phyloP scores from a whole-genome alignment of 768 basidiomycete species.

The Hypholoma fasciculare region DNA sequence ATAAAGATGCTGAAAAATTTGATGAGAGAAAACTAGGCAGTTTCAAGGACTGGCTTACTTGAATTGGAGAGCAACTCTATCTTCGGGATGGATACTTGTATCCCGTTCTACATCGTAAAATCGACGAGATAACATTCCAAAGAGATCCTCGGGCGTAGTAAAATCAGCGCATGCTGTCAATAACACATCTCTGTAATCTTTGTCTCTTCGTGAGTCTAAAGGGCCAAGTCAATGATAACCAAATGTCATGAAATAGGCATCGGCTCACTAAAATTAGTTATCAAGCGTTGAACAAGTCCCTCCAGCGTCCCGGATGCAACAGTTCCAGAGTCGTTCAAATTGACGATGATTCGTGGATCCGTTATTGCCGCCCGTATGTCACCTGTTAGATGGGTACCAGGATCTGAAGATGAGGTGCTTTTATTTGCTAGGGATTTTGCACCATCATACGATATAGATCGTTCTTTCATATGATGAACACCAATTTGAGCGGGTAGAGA shows the following conservation, averaged over 20 bases:
- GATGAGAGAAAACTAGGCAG: background rate
- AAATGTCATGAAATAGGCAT: background rate
- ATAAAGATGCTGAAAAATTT: constrained; percentile 29
- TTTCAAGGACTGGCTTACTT: constrained; percentile 27
- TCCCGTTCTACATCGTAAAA: constrained; percentile 34
- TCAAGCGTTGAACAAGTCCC: constrained; percentile 40
- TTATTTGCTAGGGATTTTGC: constrained; percentile 7
- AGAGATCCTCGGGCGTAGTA: constrained; percentile 39
- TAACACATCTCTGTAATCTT: constrained; percentile 39
- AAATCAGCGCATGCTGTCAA: constrained; percentile 44
- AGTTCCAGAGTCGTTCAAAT: constrained; percentile 23
- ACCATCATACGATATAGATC: constrained; percentile 5
- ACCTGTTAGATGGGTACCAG: constrained; percentile 16
- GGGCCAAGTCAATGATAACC: background rate
- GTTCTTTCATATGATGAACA: constrained; percentile 1
- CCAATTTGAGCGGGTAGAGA: constrained; percentile 11
- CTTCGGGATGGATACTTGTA: constrained; percentile 19
- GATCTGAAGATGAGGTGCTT: constrained; percentile 20
- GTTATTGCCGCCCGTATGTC: constrained; percentile 23
- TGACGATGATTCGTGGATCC: constrained; percentile 24
- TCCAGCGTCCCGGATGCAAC: constrained; percentile 42
- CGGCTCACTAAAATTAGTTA: constrained; percentile 33
- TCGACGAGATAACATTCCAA: constrained; percentile 34
- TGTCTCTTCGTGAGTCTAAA: constrained; percentile 31
- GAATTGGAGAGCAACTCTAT: constrained; percentile 31